Conservation (phyloP, 768 basidiomycete species). For the Leccinum imitatum region DNA sequence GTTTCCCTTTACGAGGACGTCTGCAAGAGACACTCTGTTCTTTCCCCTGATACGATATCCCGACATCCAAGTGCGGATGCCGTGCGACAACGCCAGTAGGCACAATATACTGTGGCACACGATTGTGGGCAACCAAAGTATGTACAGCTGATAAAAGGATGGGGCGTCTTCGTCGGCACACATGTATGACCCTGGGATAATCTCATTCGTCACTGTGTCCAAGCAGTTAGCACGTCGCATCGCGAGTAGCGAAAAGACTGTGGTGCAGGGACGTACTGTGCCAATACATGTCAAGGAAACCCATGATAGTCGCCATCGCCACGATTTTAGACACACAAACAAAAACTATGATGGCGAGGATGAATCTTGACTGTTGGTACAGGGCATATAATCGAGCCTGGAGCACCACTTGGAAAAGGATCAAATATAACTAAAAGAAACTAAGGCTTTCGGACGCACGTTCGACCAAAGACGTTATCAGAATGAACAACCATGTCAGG, state of each 20-base stretch:
- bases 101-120: constrained; percentile 5
- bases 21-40: background rate
- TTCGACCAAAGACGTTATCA: constrained; percentile 3
- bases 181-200: background rate
- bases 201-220: background rate
- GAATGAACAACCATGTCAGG: constrained; percentile 5
- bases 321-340: background rate
- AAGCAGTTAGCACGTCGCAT: background rate
- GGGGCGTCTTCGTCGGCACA: background rate
- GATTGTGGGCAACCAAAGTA: constrained; percentile 13
- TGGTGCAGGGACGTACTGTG: background rate
- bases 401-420: background rate
- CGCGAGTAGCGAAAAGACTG: too few species aligned
- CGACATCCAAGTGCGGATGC: background rate
- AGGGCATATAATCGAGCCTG: background rate
- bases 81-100: constrained; percentile 4
- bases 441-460: background rate
- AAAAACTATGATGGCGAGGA: background rate
- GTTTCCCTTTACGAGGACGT: constrained; percentile 1
- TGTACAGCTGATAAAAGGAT: constrained; percentile 2
- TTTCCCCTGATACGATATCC: too few species aligned
- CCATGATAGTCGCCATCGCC: background rate
- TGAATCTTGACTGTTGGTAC: background rate
- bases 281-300: background rate
- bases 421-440: background rate